These are phyloP conservation scores for Fusarium marasasianum DNA, from an alignment of 2,329 filamentous ascomycete genomes.

Conservation along the genomic window DNA sequence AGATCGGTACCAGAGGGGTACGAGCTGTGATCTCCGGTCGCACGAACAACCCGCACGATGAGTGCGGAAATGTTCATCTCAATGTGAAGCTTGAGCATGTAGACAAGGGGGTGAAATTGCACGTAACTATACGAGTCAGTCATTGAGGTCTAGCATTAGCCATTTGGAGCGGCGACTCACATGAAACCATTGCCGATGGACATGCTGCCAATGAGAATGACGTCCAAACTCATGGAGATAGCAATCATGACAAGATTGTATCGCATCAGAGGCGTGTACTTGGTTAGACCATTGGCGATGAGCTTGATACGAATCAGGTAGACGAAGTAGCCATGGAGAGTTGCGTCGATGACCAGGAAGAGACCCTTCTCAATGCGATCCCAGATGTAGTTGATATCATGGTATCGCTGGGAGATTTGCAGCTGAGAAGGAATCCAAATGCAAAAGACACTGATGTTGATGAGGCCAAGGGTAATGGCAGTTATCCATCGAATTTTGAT, in stretches of 20 bases:
- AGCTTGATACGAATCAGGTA: slow-evolving; percentile 57
- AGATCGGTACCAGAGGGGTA: slow-evolving; percentile 29
- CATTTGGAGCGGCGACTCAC: not conserved
- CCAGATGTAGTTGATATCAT: slow-evolving; percentile 28
- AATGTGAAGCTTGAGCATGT: slow-evolving; percentile 40
- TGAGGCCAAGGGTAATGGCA: slow-evolving; percentile 12
- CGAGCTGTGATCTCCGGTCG: slow-evolving; percentile 36
- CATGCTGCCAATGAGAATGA: slow-evolving; percentile 40
- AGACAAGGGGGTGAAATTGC: slow-evolving; percentile 40
- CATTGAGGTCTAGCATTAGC: not conserved
- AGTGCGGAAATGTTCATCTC: slow-evolving; percentile 40
- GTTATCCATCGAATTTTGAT: slow-evolving; percentile 22
- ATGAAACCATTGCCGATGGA: slow-evolving; percentile 38
- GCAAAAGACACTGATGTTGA: slow-evolving; percentile 33
- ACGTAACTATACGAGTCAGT: slow-evolving; percentile 26
- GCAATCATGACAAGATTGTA: slow-evolving; percentile 42
- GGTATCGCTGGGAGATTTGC: slow-evolving; percentile 19
- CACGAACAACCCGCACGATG: slow-evolving; percentile 38
- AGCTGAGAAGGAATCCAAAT: slow-evolving; percentile 32
- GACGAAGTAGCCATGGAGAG: slow-evolving; percentile 47
- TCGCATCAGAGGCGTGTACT: slow-evolving; percentile 57
- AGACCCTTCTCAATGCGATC: slow-evolving; percentile 32
- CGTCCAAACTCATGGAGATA: slow-evolving; percentile 40
- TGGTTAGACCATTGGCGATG: slow-evolving; percentile 54
- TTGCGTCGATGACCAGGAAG: slow-evolving; percentile 25